These are phyloP conservation scores for Arachis stenosperma DNA, from an alignment of 306 rosid genomes.

Conservation along the genomic window DNA sequence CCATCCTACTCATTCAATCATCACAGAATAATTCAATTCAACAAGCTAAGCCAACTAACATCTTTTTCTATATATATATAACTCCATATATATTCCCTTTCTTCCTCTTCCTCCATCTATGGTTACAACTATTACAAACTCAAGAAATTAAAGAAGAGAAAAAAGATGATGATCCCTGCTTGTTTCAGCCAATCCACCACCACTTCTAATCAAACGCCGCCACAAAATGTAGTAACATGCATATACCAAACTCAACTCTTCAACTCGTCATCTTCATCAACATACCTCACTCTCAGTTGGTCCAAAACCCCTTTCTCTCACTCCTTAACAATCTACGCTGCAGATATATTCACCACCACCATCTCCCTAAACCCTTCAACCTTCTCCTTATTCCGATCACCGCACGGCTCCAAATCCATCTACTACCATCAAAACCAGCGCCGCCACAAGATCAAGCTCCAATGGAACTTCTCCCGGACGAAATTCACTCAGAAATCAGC, in stretches of 20 bases:
- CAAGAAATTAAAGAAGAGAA: constrained; percentile 6
- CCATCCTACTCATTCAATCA: background rate
- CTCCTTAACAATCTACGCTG: constrained; percentile 55
- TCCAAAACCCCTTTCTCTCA: constrained; percentile 60
- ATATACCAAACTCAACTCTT: constrained; percentile 69
- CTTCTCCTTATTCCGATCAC: constrained; percentile 58
- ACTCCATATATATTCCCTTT: background rate
- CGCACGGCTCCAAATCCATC: constrained; percentile 62
- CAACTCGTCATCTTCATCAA: constrained; percentile 53
- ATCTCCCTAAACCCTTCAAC: constrained; percentile 65
- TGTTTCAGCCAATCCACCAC: constrained; percentile 81
- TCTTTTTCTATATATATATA: background rate
- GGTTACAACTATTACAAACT: background rate
- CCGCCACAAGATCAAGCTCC: constrained; percentile 56
- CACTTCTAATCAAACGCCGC: constrained; percentile 39
- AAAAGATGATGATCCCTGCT: constrained; percentile 66
- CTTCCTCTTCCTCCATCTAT: background rate
- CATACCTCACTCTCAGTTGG: constrained; percentile 77
- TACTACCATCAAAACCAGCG: constrained; percentile 40
- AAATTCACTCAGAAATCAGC: constrained; percentile 56
- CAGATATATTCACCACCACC: constrained; percentile 61
- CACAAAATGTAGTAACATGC: constrained; percentile 68
- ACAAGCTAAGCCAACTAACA: background rate
- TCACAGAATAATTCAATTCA: no score
- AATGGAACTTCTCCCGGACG: constrained; percentile 73